These are phyloP conservation scores for Clathrospora elynae DNA, from an alignment of 2,329 filamentous ascomycete genomes.

Conservation along the genomic window DNA sequence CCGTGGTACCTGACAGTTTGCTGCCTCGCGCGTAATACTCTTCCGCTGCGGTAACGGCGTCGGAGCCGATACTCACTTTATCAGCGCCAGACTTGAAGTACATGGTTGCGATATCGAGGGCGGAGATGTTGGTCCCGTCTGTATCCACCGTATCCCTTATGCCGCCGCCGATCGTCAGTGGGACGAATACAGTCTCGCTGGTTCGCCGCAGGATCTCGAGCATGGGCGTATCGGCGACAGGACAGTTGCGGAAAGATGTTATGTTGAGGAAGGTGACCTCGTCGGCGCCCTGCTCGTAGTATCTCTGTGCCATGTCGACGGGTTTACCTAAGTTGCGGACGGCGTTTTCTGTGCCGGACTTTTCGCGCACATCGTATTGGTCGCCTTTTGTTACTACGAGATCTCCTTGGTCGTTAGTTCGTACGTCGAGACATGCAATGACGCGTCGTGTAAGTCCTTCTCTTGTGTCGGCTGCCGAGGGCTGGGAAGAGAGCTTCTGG, in stretches of 20 bases:
- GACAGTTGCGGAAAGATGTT: constrained; percentile 94
- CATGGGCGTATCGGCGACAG: constrained; percentile 91
- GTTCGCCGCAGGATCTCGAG: constrained; percentile 87
- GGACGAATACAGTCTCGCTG: constrained; percentile 92
- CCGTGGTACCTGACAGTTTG: constrained; percentile 77
- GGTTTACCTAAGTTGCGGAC: constrained; percentile 97
- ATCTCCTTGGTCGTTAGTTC: constrained; percentile 91
- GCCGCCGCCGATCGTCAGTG: constrained; percentile 91
- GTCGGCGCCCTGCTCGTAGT: constrained; percentile 96
- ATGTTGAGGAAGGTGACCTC: constrained; percentile 99
- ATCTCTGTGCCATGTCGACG: constrained; percentile 88
- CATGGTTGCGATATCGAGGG: constrained; percentile 90
- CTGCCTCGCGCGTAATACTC: constrained; percentile 77
- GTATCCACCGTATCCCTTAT: constrained; percentile 92
- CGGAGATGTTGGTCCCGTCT: constrained; percentile 83
- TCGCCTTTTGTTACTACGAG: constrained; percentile 98
- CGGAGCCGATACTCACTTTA: constrained; percentile 95
- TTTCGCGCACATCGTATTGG: constrained; percentile 97
- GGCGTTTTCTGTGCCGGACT: constrained; percentile 62
- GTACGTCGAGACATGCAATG: constrained; percentile 95
- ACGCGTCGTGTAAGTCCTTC: constrained; percentile 88
- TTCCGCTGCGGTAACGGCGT: constrained; percentile 91
- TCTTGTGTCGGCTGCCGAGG: constrained; percentile 36
- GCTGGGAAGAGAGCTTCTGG: constrained; percentile 56
- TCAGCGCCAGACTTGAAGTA: constrained; percentile 98